Evolutionary conservation across 2,329 filamentous ascomycete genomes (phyloP), one percentile per base, ranked within the genome.

Genomic region (Diplodia seriata): DNA sequence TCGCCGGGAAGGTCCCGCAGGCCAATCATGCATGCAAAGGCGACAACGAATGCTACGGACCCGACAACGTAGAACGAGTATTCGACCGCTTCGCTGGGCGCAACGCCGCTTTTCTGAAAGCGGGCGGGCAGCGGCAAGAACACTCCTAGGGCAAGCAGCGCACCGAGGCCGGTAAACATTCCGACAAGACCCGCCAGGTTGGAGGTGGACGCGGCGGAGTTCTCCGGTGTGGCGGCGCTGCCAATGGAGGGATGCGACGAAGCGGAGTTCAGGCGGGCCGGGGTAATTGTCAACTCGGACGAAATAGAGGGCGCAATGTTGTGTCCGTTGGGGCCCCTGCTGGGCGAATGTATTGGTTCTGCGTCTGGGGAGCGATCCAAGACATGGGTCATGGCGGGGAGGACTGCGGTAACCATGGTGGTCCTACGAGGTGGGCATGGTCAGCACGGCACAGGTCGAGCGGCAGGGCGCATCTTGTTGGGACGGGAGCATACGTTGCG

Each of bases 331-430:
- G 68, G 67, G 55, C 73, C 72, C 51, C 72, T 75, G 56, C 69
- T 73, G 67, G 72, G 75, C 70, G 69, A 74, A 67, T 74, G 69
- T 26, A 26, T 26, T 3, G 74, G 72, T 54, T 76, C 73, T 38
- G 74, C 67, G 38, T 62, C 68, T 36, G 49, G 73, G 70, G 51
- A 74, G 43, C 57, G 59, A 70, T 63, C 70, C 76, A 43, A 71
- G 70, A 20, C 73, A 61, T 71, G 74, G 12, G 87, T 87, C 79
- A 91, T 88, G 33, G 85, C 89, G 1, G 95, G 95, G 29, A 99
- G 84, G 55, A 97, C 93, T 3, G 95, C 95, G 9, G 95, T 98
- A 23, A 99, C 95, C 95, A 99, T 99, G 1, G 95, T 98, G 15
- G 93, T 79, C 43, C 82, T 84, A 61, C 53, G 36, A n/a, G 23